A percentile compares a stretch with the other conserved stretches of the same genome.
These are phyloP conservation scores for Agapanthus africanus DNA, from an alignment of 106 monocot genomes.

Conservation along the genomic window DNA sequence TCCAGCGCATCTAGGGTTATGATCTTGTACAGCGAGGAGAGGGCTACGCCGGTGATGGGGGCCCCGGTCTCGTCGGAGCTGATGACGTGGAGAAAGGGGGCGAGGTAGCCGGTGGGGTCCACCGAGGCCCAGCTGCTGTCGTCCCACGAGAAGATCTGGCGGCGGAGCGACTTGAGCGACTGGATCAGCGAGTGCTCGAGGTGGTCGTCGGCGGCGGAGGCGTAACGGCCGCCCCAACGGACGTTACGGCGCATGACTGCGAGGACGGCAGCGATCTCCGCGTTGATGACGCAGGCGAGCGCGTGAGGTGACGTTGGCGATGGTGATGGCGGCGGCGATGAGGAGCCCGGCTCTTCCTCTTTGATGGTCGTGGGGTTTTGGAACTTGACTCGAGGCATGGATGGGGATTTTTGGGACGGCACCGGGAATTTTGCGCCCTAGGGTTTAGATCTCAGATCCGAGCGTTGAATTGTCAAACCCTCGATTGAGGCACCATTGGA, in stretches of 20 bases:
- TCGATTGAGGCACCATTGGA: too few species aligned
- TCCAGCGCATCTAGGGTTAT: conserved; percentile 48
- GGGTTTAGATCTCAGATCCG: too few species aligned
- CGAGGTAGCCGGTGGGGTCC: conserved; percentile 54
- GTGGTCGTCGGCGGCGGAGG: conserved; percentile 38
- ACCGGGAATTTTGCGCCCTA: too few species aligned
- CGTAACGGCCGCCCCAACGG: conserved; percentile 56
- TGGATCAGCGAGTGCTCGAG: conserved; percentile 65
- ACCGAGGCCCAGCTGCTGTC: conserved; percentile 27
- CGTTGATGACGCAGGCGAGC: conserved; percentile 60
- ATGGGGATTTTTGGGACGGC: too few species aligned
- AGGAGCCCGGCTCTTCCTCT: too few species aligned
- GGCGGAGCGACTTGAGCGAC: conserved; percentile 72
- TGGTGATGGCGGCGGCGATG: too few species aligned
- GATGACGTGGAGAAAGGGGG: conserved; percentile 75
- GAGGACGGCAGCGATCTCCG: conserved; percentile 70
- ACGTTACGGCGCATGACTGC: conserved; percentile 92
- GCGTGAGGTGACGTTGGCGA: too few species aligned
- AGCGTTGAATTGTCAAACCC: too few species aligned
- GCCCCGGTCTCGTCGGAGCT: conserved; percentile 82
- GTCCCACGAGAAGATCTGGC: conserved; percentile 48
- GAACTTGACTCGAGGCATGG: too few species aligned
- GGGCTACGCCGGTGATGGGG: conserved; percentile 74
- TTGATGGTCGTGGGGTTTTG: too few species aligned
- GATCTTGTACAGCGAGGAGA: conserved; percentile 69